Conservation (phyloP, 257 asterid species). For the Apocynum venetum region DNA sequence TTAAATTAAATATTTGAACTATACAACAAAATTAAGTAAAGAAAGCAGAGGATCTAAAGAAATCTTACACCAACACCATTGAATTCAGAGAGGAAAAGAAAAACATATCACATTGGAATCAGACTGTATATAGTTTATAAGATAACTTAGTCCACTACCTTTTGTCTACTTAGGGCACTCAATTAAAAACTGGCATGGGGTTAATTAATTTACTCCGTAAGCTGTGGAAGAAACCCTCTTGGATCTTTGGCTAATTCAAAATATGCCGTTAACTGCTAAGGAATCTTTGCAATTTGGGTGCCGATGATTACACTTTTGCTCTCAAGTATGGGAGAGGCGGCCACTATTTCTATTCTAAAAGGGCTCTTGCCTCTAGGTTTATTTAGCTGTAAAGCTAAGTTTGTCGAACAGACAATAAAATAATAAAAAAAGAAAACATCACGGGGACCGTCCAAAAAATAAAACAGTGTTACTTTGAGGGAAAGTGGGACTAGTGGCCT, state of each 20-base stretch:
- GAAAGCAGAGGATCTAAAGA: constrained; percentile 27
- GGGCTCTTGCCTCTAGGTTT: neutral
- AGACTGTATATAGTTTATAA: constrained; percentile 4
- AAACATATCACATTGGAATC: constrained; percentile 33
- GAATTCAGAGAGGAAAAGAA: constrained; percentile 21
- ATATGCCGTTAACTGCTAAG: constrained; percentile 39
- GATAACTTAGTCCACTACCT: constrained; percentile 25
- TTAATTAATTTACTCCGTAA: constrained; percentile 30
- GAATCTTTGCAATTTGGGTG: constrained; percentile 19
- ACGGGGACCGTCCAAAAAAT: constrained; percentile 15
- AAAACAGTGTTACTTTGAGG: constrained; percentile 15
- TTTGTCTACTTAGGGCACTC: constrained; percentile 15
- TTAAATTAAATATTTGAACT: neutral
- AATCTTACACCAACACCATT: constrained; percentile 45
- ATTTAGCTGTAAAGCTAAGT: constrained; percentile 36
- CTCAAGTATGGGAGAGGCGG: constrained; percentile 10
- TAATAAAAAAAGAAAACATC: constrained; percentile 9
- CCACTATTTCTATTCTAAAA: constrained; percentile 1
- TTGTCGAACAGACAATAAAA: constrained; percentile 4
- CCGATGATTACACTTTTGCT: constrained; percentile 15
- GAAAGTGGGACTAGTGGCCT: constrained; percentile 21
- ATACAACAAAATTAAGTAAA: neutral
- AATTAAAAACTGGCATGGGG: constrained; percentile 8
- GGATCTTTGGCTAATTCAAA: neutral
- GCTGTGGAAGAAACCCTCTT: constrained; percentile 35